Percentiles rank a stretch among this genome's conserved stretches.
Evolutionary conservation across 139 green algal genomes (phyloP).

Genomic region (Zygnema circumcarinatum): DNA sequence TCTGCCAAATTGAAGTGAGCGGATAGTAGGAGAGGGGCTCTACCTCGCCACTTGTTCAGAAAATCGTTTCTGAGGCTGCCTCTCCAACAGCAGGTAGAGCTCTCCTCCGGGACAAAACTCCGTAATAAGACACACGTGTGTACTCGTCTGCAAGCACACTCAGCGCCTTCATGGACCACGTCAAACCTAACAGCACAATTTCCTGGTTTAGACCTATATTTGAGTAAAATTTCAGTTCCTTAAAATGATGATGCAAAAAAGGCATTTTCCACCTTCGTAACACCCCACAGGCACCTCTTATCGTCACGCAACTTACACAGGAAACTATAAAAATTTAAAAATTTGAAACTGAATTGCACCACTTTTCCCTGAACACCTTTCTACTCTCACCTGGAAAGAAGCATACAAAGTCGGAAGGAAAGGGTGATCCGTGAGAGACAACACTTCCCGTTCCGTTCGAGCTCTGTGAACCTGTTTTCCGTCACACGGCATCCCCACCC

Average conservation of each 20-base stretch:
- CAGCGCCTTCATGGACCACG: too few species aligned
- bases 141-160: conserved; percentile 49
- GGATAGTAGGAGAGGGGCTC: background rate
- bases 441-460: conserved; percentile 87
- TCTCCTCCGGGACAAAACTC: conserved; percentile 79
- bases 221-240: too few species aligned
- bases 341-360: too few species aligned
- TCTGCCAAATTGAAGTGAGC: background rate
- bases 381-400: conserved; percentile 80
- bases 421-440: conserved; percentile 89
- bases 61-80: conserved; percentile 66
- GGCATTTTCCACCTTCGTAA: too few species aligned
- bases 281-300: too few species aligned
- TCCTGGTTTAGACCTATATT: too few species aligned
- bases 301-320: too few species aligned
- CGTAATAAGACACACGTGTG: conserved; percentile 61
- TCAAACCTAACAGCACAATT: too few species aligned
- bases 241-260: too few species aligned
- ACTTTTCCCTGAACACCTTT: too few species aligned
- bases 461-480: conserved; percentile 76
- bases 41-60: conserved; percentile 58
- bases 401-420: conserved; percentile 95
- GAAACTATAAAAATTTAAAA: too few species aligned
- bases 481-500: background rate
- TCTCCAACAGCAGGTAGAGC: conserved; percentile 77